Evolutionary conservation across 257 asterid genomes (phyloP).

Genomic region (Jasminum sambac): DNA sequence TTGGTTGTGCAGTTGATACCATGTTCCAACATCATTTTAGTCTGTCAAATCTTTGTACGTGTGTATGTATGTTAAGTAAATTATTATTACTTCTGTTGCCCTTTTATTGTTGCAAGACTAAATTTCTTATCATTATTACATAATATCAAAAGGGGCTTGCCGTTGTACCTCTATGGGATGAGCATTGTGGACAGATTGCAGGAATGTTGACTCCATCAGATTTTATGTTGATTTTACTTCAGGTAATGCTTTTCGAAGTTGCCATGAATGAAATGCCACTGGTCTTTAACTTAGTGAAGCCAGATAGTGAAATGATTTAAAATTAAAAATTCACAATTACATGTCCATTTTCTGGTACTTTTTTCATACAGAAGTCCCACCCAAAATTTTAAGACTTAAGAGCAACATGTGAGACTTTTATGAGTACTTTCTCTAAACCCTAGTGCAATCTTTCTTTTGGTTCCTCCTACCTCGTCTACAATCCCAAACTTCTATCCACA

Average conservation of each 20-base stretch:
- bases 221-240: constrained; percentile 60
- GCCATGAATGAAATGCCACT: neutral
- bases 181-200: constrained; percentile 32
- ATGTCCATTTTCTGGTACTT: neutral
- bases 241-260: constrained; percentile 36
- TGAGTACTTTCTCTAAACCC: neutral
- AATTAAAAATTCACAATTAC: neutral
- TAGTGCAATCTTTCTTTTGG: neutral
- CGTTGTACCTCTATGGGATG: constrained; percentile 63
- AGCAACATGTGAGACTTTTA: neutral
- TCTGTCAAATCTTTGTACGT: neutral
- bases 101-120: constrained; percentile 12
- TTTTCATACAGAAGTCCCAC: neutral
- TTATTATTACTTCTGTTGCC: too few relatives aligned
- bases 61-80: too few relatives aligned
- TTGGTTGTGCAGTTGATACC: neutral
- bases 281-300: neutral
- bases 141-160: constrained; percentile 42
- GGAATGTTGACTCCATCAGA: constrained; percentile 81
- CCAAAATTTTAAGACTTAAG: neutral
- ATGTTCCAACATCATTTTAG: neutral
- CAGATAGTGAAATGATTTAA: neutral
- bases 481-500: neutral
- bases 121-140: constrained; percentile 16
- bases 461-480: neutral